Conservation (phyloP, 345 rosid genomes). For the Orychophragmus violaceus region DNA sequence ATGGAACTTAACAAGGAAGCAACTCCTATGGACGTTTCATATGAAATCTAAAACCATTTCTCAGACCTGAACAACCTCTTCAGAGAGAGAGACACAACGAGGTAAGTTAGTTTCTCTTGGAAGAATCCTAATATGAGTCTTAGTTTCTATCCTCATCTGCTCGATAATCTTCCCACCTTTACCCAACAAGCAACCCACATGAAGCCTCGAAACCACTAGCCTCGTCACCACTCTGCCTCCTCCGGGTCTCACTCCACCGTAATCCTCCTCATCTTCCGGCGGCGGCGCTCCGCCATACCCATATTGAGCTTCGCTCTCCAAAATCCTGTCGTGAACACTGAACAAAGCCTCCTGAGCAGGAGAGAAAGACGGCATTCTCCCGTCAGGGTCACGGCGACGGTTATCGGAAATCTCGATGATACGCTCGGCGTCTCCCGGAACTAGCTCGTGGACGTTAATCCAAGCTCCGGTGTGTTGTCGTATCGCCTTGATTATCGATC, state of each 20-base stretch:
- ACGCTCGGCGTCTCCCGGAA: slow-evolving; percentile 82
- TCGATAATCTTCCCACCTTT: slow-evolving; percentile 98
- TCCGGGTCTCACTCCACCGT: slow-evolving; percentile 41
- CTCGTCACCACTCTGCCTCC: slow-evolving; percentile 71
- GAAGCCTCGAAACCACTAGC: slow-evolving; percentile 85
- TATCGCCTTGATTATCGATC: slow-evolving; percentile 83
- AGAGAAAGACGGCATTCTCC: slow-evolving; percentile 82
- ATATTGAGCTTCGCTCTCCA: slow-evolving; percentile 64
- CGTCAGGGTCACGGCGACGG: slow-evolving; percentile 90
- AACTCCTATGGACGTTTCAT: too few species aligned
- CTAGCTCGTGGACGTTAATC: slow-evolving; percentile 94
- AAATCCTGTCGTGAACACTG: slow-evolving; percentile 77
- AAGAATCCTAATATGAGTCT: slow-evolving; percentile 97
- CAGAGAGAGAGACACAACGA: slow-evolving; percentile 72
- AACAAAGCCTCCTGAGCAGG: slow-evolving; percentile 95
- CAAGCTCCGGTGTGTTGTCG: slow-evolving; percentile 96
- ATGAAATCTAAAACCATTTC: not conserved
- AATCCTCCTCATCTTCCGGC: slow-evolving; percentile 52
- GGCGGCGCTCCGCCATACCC: slow-evolving; percentile 41
- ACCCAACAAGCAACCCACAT: slow-evolving; percentile 95
- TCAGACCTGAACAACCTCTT: slow-evolving; percentile 96
- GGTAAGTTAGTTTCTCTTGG: slow-evolving; percentile 89
- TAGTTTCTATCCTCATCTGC: slow-evolving; percentile 98
- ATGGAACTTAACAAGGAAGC: too few species aligned
- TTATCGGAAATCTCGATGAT: slow-evolving; percentile 96